These are phyloP conservation scores for Yarrowia keelungensis DNA, from an alignment of 805 yeast species.

Conservation along the genomic window DNA sequence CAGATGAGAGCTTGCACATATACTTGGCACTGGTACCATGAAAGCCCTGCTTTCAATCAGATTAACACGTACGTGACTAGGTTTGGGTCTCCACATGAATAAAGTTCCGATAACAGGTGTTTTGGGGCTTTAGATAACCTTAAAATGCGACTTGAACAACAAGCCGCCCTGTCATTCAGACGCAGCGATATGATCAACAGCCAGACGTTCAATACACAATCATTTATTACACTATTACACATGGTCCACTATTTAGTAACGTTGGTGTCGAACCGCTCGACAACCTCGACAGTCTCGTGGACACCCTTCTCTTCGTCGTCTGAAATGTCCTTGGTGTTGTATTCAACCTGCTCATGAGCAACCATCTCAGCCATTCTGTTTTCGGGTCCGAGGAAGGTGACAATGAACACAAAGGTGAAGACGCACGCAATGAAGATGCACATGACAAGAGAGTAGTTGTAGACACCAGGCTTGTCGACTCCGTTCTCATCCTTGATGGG, in stretches of 20 bases:
- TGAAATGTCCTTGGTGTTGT: not conserved
- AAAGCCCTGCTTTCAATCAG: no score
- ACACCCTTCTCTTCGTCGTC: slow-evolving; percentile 19
- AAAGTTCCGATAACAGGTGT: no score
- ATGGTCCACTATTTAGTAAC: not conserved
- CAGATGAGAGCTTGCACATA: no score
- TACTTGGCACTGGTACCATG: no score
- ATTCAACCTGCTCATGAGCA: slow-evolving; percentile 18
- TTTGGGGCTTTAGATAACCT: no score
- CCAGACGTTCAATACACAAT: no score
- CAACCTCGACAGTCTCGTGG: slow-evolving; percentile 1
- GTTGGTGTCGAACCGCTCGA: slow-evolving; percentile 8
- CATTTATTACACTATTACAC: no score
- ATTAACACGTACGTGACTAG: no score
- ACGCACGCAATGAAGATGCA: slow-evolving; percentile 21
- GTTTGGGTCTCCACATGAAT: no score
- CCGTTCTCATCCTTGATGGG: slow-evolving; percentile 15
- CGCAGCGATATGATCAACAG: no score
- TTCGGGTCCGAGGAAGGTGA: slow-evolving; percentile 14
- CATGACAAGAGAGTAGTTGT: slow-evolving; percentile 24
- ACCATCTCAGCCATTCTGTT: slow-evolving; percentile 27
- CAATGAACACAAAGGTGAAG: slow-evolving; percentile 1
- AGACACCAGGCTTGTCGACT: slow-evolving; percentile 4
- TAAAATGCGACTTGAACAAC: no score
- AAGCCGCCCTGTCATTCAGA: no score